These are phyloP conservation scores for Phytophthora megakarya DNA, from an alignment of 352 stramenopile species.

Conservation along the genomic window DNA sequence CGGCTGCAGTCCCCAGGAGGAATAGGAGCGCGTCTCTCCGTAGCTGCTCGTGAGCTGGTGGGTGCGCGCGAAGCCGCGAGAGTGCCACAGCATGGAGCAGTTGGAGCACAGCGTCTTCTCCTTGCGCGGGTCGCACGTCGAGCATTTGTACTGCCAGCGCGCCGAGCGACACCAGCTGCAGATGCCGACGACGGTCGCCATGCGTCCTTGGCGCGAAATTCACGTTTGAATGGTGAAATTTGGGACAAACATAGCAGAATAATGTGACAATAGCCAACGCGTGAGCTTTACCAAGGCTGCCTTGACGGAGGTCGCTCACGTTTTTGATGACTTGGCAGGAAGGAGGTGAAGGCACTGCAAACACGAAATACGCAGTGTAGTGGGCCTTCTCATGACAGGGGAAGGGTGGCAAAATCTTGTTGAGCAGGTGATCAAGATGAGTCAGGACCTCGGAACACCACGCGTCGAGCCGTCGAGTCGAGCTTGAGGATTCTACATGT, in stretches of 20 bases:
- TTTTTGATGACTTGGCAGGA: not conserved
- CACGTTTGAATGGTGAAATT: constrained; percentile 13
- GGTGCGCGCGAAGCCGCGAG: constrained; percentile 37
- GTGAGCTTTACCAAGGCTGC: constrained; percentile 11
- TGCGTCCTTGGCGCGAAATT: not conserved
- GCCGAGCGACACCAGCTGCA: constrained; percentile 46
- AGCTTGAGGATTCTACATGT: too few species aligned
- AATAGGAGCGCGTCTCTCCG: constrained; percentile 31
- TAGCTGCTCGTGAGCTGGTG: constrained; percentile 36
- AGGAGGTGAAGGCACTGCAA: not conserved
- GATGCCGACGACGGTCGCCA: not conserved
- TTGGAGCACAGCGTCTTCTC: constrained; percentile 36
- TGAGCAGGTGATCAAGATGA: constrained; percentile 33
- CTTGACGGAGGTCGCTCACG: too few species aligned
- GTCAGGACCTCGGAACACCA: constrained; percentile 5
- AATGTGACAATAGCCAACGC: constrained; percentile 7
- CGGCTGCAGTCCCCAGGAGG: constrained; percentile 18
- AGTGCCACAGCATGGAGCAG: constrained; percentile 47
- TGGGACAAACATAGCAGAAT: constrained; percentile 18
- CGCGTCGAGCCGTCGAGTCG: not conserved
- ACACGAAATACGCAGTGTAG: too few species aligned
- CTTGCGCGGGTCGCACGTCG: constrained; percentile 42
- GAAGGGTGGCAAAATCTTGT: not conserved
- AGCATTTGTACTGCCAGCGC: constrained; percentile 40
- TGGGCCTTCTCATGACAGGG: not conserved